Conservation (phyloP, 176 grass and related monocot species). For the Triticum dicoccoides region DNA sequence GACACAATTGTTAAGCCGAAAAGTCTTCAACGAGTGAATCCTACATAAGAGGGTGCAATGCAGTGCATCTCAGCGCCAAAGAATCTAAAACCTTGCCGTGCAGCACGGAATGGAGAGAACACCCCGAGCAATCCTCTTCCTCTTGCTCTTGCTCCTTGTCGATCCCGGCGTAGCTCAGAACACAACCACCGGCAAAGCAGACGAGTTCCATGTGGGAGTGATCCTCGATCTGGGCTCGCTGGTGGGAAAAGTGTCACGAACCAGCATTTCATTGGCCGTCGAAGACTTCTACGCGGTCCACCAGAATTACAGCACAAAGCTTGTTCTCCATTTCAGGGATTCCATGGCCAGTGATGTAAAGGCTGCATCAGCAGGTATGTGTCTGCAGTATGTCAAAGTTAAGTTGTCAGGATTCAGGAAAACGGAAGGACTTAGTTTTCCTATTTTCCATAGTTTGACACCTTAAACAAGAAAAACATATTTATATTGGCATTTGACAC, state of each 20-base stretch:
- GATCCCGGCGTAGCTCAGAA: background rate
- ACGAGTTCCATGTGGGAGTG: slow-evolving; percentile 50
- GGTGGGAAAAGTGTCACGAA: slow-evolving; percentile 36
- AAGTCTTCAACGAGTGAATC: background rate
- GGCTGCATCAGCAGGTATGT: slow-evolving; percentile 49
- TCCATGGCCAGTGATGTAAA: slow-evolving; percentile 27
- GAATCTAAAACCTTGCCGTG: background rate
- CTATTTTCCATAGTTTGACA: background rate
- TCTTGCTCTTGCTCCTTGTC: background rate
- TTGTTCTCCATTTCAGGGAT: slow-evolving; percentile 37
- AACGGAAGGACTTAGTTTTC: background rate
- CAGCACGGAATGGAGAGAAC: slow-evolving; percentile 8
- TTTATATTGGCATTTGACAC: too few species aligned
- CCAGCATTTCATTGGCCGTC: slow-evolving; percentile 51
- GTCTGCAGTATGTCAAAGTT: background rate
- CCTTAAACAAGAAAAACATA: too few species aligned
- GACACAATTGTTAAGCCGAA: background rate
- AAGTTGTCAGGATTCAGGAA: background rate
- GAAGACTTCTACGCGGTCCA: slow-evolving; percentile 53
- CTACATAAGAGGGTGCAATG: background rate
- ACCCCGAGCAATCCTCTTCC: background rate
- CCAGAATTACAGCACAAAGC: slow-evolving; percentile 37
- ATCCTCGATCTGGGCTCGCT: slow-evolving; percentile 43
- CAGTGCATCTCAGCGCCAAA: background rate
- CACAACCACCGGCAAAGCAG: slow-evolving; percentile 4